phyloP scores from a whole-genome alignment of 345 rosid species.

The Isatis tinctoria region DNA sequence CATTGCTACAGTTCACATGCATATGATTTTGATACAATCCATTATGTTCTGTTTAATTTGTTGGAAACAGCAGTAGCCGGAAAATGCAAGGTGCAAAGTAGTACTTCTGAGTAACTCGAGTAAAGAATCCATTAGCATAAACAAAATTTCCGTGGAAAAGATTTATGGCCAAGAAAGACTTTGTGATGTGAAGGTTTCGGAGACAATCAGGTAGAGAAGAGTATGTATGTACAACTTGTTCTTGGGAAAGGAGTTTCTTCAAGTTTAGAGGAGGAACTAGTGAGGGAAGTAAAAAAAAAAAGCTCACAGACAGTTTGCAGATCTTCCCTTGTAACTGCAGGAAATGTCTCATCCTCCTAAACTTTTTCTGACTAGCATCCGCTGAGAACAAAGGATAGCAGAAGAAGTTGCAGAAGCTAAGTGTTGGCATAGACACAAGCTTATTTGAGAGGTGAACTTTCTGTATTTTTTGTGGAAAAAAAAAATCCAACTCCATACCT shows the following conservation, averaged over 20 bases:
- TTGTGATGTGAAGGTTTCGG: constrained; percentile 58
- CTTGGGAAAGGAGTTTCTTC: constrained; percentile 52
- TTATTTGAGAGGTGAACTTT: constrained; percentile 60
- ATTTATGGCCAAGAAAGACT: too few relatives aligned
- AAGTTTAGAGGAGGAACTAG: constrained; percentile 63
- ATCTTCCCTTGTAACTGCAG: not conserved
- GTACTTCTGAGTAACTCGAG: too few relatives aligned
- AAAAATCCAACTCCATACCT: not conserved
- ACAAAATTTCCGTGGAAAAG: not conserved
- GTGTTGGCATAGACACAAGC: constrained; percentile 70
- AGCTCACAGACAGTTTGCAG: not conserved
- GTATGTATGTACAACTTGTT: constrained; percentile 77
- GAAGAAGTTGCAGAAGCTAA: too few relatives aligned
- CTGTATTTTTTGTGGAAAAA: not conserved
- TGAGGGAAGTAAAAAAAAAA: constrained; percentile 62
- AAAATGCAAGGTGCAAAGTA: too few relatives aligned
- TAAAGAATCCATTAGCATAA: constrained; percentile 29
- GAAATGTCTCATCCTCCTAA: constrained; percentile 8
- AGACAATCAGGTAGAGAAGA: constrained; percentile 55
- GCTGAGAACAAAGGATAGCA: constrained; percentile 84
- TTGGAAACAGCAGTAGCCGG: too few relatives aligned
- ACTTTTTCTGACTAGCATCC: constrained; percentile 49
- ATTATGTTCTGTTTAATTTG: too few relatives aligned
- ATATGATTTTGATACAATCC: too few relatives aligned
- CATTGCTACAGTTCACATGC: too few relatives aligned